Percentiles rank a stretch among this genome's conserved stretches.
Evolutionary conservation across 164 flowering plant genomes (phyloP).

Genomic region (Platanus orientalis): DNA sequence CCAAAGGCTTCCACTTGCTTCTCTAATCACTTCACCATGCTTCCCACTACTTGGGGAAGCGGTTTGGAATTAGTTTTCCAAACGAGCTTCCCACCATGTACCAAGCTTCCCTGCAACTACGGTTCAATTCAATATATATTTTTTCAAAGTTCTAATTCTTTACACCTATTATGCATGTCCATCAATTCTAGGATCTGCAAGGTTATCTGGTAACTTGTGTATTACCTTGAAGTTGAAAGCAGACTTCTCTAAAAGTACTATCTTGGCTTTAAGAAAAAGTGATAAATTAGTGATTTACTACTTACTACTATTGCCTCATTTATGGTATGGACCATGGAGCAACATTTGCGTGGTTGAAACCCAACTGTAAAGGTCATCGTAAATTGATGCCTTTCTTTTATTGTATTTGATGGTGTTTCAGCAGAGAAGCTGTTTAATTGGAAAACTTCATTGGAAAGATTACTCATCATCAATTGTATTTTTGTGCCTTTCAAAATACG

Average conservation of each 20-base stretch:
- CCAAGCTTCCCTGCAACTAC: too few relatives aligned
- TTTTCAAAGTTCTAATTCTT: not conserved
- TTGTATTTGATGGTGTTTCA: too few relatives aligned
- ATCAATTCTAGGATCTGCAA: not conserved
- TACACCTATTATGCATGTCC: not conserved
- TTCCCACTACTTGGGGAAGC: too few relatives aligned
- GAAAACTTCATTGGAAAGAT: not conserved
- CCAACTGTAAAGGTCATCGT: not conserved
- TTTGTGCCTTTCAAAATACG: not conserved
- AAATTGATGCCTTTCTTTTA: not conserved
- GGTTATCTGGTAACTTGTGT: not conserved
- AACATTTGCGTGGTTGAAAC: not conserved
- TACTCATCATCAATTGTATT: not conserved
- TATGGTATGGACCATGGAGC: not conserved
- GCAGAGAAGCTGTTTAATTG: conserved; percentile 3
- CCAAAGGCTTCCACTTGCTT: too few relatives aligned
- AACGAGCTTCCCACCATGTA: too few relatives aligned
- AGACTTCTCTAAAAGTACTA: not conserved
- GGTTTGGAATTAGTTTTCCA: too few relatives aligned
- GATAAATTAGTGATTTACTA: not conserved
- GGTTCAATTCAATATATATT: too few relatives aligned
- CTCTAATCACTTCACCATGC: too few relatives aligned
- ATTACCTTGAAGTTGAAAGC: not conserved
- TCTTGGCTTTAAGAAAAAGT: not conserved
- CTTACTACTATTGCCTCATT: too few relatives aligned